Conservation (phyloP, 1,284 basidiomycete species). For the Papiliotrema nemorosa region DNA sequence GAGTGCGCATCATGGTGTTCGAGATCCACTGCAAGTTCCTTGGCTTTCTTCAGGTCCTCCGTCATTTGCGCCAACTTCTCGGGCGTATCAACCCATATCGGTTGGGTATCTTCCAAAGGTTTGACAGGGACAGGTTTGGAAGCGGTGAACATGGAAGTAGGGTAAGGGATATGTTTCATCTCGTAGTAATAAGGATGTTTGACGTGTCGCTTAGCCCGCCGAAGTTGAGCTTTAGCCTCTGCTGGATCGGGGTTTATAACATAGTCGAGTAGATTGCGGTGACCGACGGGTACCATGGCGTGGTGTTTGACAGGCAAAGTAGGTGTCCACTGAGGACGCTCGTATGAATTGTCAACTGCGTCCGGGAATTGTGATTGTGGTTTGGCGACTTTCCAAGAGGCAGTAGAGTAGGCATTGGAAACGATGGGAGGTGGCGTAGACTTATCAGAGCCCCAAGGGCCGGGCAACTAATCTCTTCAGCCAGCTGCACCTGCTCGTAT, state of each 20-base stretch:
- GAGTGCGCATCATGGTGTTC: conserved; percentile 87
- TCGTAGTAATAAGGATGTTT: conserved; percentile 80
- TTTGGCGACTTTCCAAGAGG: conserved; percentile 56
- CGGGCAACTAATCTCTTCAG: conserved; percentile 25
- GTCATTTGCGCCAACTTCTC: conserved; percentile 62
- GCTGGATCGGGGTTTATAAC: conserved; percentile 16
- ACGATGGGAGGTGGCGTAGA: neutral
- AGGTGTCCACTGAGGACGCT: conserved; percentile 58
- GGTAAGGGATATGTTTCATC: conserved; percentile 67
- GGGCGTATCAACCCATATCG: conserved; percentile 68
- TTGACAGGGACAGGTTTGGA: conserved; percentile 53
- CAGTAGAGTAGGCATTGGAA: neutral
- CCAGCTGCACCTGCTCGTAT: too few relatives aligned
- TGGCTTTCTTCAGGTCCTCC: conserved; percentile 60
- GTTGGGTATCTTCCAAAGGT: conserved; percentile 66
- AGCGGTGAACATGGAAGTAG: conserved; percentile 62
- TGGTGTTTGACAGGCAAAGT: conserved; percentile 64
- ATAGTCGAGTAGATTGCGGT: conserved; percentile 17
- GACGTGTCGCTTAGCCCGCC: conserved; percentile 10
- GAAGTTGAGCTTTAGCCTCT: conserved; percentile 11
- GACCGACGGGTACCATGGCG: conserved; percentile 69
- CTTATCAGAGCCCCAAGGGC: conserved; percentile 21
- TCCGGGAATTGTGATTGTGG: conserved; percentile 71
- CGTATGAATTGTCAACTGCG: conserved; percentile 58
- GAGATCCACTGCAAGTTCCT: conserved; percentile 87